A percentile compares a stretch with the other conserved stretches of the same genome.
These are phyloP conservation scores for Stylosanthes scabra DNA, from an alignment of 331 rosid species.

Conservation along the genomic window DNA sequence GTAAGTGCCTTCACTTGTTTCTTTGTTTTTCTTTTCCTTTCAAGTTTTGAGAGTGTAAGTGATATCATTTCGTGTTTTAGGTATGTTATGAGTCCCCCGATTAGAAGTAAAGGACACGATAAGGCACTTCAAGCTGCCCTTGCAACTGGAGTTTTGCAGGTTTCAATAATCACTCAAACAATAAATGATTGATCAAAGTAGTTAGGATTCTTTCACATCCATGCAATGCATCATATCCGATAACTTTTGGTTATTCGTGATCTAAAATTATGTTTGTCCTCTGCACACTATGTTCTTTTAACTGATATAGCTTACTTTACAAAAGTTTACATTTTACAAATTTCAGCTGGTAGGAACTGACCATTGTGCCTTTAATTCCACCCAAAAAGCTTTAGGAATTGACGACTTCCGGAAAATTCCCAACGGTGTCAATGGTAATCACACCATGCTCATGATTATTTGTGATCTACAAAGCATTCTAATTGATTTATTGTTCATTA, in stretches of 20 bases:
- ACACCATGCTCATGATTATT: conserved; percentile 13
- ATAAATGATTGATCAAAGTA: conserved; percentile 15
- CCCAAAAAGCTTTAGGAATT: conserved; percentile 87
- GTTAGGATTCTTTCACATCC: conserved; percentile 28
- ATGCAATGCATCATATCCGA: conserved; percentile 25
- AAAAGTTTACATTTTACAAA: conserved; percentile 32
- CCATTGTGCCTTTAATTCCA: conserved; percentile 85
- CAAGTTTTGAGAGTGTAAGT: conserved; percentile 31
- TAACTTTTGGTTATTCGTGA: conserved; percentile 22
- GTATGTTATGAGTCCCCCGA: conserved; percentile 98
- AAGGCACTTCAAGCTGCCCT: conserved; percentile 97
- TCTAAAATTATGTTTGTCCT: conserved; percentile 1
- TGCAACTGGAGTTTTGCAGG: conserved; percentile 88
- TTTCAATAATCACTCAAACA: conserved; percentile 34
- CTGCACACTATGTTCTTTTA: conserved; percentile 11
- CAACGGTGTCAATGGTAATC: conserved; percentile 94
- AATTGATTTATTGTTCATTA: conserved; percentile 36
- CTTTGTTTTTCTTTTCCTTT: conserved; percentile 14
- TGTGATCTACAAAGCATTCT: conserved; percentile 20
- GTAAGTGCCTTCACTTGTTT: conserved; percentile 51
- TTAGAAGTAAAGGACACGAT: conserved; percentile 79
- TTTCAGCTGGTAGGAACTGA: conserved; percentile 95
- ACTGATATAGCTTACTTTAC: conserved; percentile 29
- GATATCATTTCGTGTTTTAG: conserved; percentile 53
- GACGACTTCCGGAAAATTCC: conserved; percentile 93